Conservation (phyloP, 208 protist species). For the Acanthamoeba sp. region DNA sequence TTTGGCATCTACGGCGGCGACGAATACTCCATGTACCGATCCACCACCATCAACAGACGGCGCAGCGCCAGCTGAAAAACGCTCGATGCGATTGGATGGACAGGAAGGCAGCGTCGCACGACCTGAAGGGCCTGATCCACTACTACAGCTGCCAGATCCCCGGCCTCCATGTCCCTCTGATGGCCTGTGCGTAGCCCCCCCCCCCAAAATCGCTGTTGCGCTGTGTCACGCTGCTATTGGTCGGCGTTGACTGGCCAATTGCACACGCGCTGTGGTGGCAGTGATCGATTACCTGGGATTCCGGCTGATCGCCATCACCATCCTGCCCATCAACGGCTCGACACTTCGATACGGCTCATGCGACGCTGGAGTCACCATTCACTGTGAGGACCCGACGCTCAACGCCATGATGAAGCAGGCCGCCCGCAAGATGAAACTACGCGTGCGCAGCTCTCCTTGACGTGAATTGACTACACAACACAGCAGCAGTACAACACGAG, state of each 20-base stretch:
- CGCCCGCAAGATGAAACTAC: constrained; percentile 25
- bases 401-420: neutral
- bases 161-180: constrained; percentile 68
- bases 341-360: constrained; percentile 53
- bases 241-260: too few relatives aligned
- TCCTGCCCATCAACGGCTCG: neutral
- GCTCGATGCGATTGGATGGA: neutral
- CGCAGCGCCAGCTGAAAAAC: neutral
- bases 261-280: neutral
- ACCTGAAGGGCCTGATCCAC: constrained; percentile 65
- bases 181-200: constrained; percentile 31
- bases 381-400: neutral
- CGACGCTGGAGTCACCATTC: neutral
- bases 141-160: constrained; percentile 48
- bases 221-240: too few relatives aligned
- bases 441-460: neutral
- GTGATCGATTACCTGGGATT: constrained; percentile 70
- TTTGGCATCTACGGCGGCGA: constrained; percentile 49
- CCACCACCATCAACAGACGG: neutral
- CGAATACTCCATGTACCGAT: constrained; percentile 14
- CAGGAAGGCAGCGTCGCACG: constrained; percentile 64
- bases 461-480: neutral
- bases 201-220: too few relatives aligned
- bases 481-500: too few relatives aligned
- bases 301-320: constrained; percentile 31